These are phyloP conservation scores for Sphaerulina vaccinii DNA, from an alignment of 2,329 filamentous ascomycete species.

Conservation along the genomic window DNA sequence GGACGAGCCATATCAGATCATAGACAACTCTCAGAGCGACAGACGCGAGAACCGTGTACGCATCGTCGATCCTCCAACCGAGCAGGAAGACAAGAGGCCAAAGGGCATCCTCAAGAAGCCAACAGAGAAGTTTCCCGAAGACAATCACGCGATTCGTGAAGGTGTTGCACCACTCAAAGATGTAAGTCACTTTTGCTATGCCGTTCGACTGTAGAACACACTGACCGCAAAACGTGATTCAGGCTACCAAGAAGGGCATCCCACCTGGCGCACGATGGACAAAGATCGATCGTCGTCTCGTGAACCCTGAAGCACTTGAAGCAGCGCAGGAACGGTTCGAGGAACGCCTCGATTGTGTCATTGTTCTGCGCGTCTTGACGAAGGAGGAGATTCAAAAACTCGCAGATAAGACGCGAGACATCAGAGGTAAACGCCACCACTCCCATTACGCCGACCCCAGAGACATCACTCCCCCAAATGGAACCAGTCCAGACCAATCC, in stretches of 20 bases:
- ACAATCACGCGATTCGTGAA: conserved; percentile 77
- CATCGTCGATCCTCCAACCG: conserved; percentile 69
- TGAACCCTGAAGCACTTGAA: conserved; percentile 84
- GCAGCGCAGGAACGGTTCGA: conserved; percentile 89
- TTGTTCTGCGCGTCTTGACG: conserved; percentile 81
- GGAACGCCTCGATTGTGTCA: conserved; percentile 88
- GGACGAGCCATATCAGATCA: conserved; percentile 33
- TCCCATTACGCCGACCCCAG: conserved; percentile 11
- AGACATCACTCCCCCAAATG: conserved; percentile 1
- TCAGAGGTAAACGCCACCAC: conserved; percentile 57
- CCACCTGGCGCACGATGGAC: conserved; percentile 80
- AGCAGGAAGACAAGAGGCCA: conserved; percentile 63
- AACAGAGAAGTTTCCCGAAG: conserved; percentile 79
- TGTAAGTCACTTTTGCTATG: conserved; percentile 28
- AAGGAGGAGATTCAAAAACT: conserved; percentile 89
- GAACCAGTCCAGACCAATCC: conserved; percentile 19
- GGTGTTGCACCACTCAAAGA: conserved; percentile 94
- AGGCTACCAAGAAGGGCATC: conserved; percentile 40
- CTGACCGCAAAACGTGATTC: conserved; percentile 14
- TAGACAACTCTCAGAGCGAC: conserved; percentile 37
- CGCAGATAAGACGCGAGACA: conserved; percentile 74
- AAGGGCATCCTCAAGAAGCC: conserved; percentile 86
- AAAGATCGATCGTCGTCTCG: conserved; percentile 82
- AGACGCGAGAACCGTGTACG: conserved; percentile 44
- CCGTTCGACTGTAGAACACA: neutral